Percentiles rank a stretch among this genome's conserved stretches.
Conservation (phyloP, 2,329 filamentous ascomycete genomes). For the Grosmannia huntii region DNA sequence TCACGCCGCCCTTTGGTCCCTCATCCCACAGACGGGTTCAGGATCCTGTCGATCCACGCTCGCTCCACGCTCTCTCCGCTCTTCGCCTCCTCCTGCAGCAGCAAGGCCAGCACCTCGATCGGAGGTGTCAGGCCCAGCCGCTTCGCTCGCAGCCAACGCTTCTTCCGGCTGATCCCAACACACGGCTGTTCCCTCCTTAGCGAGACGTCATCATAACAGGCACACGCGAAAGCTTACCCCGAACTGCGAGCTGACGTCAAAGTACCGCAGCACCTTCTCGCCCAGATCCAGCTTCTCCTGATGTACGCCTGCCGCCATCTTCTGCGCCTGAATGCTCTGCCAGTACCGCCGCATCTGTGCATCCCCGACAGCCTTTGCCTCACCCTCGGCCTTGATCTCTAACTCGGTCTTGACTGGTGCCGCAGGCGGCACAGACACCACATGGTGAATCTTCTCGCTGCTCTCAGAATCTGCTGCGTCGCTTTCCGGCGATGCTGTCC, state of each 20-base stretch:
- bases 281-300: constrained; percentile 57
- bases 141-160: constrained; percentile 80
- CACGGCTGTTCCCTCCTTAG: constrained; percentile 50
- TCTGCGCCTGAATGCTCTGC: constrained; percentile 54
- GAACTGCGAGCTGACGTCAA: constrained; percentile 83
- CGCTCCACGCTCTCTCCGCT: constrained; percentile 42
- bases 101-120: constrained; percentile 76
- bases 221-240: constrained; percentile 51
- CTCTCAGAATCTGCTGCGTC: constrained; percentile 14
- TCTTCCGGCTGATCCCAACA: constrained; percentile 67
- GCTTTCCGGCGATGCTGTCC: constrained; percentile 12
- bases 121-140: constrained; percentile 75
- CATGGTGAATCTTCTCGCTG: not conserved
- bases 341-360: constrained; percentile 67
- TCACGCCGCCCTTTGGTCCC: not conserved
- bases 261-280: constrained; percentile 84
- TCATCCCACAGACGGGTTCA: constrained; percentile 30
- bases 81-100: constrained; percentile 57
- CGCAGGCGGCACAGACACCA: constrained; percentile 11
- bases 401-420: constrained; percentile 29
- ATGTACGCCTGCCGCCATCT: constrained; percentile 61
- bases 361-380: constrained; percentile 53
- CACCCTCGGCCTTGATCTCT: constrained; percentile 39
- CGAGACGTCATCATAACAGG: not conserved
- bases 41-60: constrained; percentile 61